Evolutionary conservation across 441 rosid species (phyloP).

Genomic region (Erysimum cheiri): DNA sequence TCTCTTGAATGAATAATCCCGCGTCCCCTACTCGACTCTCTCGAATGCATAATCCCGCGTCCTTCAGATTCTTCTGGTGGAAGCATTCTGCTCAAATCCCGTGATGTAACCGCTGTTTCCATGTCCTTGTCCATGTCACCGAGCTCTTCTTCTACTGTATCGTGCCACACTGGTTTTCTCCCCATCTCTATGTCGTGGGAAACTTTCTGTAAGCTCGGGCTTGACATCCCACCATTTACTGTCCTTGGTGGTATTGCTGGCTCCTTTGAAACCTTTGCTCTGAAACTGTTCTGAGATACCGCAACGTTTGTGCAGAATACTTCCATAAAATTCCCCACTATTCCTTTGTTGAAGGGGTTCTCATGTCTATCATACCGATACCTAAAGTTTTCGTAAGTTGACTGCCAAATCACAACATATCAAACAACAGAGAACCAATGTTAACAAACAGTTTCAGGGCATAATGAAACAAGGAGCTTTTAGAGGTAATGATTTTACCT

Average conservation of each 20-base stretch:
- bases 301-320: slow-evolving; percentile 70
- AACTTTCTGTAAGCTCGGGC: slow-evolving; percentile 65
- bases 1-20: slow-evolving; percentile 67
- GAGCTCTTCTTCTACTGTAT: slow-evolving; percentile 53
- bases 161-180: slow-evolving; percentile 80
- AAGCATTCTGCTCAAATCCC: slow-evolving; percentile 70
- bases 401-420: slow-evolving; percentile 55
- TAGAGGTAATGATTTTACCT: slow-evolving; percentile 54
- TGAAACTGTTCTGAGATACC: slow-evolving; percentile 72
- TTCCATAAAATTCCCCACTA: slow-evolving; percentile 68
- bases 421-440: slow-evolving; percentile 10
- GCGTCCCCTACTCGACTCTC: slow-evolving; percentile 82
- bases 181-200: slow-evolving; percentile 81
- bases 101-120: slow-evolving; percentile 55
- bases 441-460: slow-evolving; percentile 10
- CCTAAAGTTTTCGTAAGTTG: slow-evolving; percentile 93
- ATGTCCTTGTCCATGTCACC: slow-evolving; percentile 49
- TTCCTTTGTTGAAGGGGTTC: slow-evolving; percentile 85
- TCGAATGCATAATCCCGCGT: slow-evolving; percentile 63
- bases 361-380: slow-evolving; percentile 76
- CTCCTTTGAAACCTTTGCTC: slow-evolving; percentile 68
- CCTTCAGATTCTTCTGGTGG: slow-evolving; percentile 74
- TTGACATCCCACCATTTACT: slow-evolving; percentile 50
- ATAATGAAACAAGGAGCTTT: slow-evolving; percentile 7
- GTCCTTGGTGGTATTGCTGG: slow-evolving; percentile 61